Base-by-base conservation (phyloP, 2,329 filamentous ascomycete species). In the Chaetomium olivaceum region DNA sequence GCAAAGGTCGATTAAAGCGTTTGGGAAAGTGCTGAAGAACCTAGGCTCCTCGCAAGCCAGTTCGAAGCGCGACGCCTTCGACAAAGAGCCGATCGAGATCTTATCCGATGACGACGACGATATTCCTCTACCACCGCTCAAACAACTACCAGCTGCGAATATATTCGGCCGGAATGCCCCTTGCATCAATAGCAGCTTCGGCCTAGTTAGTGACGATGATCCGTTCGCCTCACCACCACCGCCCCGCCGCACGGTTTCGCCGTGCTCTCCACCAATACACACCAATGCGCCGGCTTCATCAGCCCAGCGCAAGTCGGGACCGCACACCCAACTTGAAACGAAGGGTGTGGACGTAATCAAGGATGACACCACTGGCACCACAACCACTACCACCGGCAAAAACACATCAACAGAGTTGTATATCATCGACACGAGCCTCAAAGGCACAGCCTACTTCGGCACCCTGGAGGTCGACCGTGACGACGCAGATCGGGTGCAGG, bases 401-500 rank as follows among this genome's bases (percentile, higher is more conserved):
- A 23, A 55, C 3, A 6, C 29, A 27, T 71, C 51, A 48, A 74
- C 69, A 7, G 72, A 66, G n/a, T 46, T 74, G 7, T 75, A 72
- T 55, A 65, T 75, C 11, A 69, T 71, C 3, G 67, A 71, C 23
- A 70, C 64, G 3, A 74, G 72, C 51, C 71, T 69, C 5, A 43
- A 66, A n/a, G 74, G 74, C 3, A 16, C 25, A 9, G 65, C 63
- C 21, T 76, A 68, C 66, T 73, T 76, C 52, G 66, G 61, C 9
- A 72, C 75, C 54, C 48, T 73, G 21, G 66, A 71, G 50, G 71
- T 73, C 58, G 63, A 69, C 11, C 67, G 62, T 23, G 70, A 73
- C 2, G 62, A 72, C 52, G 70, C 70, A 4, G 70, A 72, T n/a
- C 21, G 21, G 2, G n/a, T 63, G 8, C 16, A 61, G 62, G 62